A percentile compares a stretch with the other conserved stretches of the same genome.
Conservation (phyloP, 805 yeast species). For the Metschnikowia kunwiensis region DNA sequence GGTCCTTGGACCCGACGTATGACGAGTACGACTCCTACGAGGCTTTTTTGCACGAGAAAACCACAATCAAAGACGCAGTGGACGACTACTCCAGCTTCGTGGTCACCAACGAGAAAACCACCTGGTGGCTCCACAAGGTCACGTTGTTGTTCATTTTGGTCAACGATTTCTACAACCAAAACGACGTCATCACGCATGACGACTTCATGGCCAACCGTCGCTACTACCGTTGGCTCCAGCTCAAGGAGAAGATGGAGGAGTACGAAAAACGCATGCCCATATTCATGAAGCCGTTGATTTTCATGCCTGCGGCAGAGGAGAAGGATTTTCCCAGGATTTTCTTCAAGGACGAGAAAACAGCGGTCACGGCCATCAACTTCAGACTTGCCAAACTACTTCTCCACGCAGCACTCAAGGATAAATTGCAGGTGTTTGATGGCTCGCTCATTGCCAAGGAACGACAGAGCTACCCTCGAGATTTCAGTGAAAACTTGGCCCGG, state of each 20-base stretch:
- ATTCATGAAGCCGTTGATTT: conserved; percentile 31
- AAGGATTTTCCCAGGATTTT: conserved; percentile 32
- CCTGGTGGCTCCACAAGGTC: conserved; percentile 39
- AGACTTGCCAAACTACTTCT: conserved; percentile 31
- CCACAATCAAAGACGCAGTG: conserved; percentile 1
- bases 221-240: conserved; percentile 27
- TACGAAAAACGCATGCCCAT: conserved; percentile 30
- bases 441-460: conserved; percentile 23
- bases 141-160: conserved; percentile 26
- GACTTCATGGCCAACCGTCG: conserved; percentile 25
- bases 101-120: conserved; percentile 16
- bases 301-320: conserved; percentile 23
- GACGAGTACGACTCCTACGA: conserved; percentile 17
- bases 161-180: conserved; percentile 28
- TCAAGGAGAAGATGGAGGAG: conserved; percentile 27
- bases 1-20: conserved; percentile 29
- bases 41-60: conserved; percentile 4
- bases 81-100: conserved; percentile 11
- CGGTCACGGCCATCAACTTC: conserved; percentile 29
- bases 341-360: conserved; percentile 36
- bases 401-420: conserved; percentile 21
- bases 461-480: conserved; percentile 25
- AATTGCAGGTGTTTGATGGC: conserved; percentile 9
- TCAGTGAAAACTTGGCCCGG: conserved; percentile 27
- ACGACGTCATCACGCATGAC: conserved; percentile 26